phyloP scores from a whole-genome alignment of 495 filamentous ascomycete genomes.

The Penicillium cinerascens region DNA sequence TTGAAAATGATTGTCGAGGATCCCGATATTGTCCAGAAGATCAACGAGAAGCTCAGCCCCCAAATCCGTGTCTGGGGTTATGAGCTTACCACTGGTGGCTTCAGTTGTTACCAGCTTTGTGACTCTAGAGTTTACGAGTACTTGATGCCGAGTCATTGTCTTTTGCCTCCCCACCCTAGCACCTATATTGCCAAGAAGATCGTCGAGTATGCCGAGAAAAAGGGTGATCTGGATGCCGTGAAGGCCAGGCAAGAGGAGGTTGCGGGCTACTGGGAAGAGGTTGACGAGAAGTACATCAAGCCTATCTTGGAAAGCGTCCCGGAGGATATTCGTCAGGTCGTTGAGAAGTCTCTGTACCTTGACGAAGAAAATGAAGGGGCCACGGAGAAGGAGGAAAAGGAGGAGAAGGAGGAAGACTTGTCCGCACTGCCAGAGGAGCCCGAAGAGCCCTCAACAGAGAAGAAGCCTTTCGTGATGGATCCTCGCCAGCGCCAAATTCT shows the following conservation, averaged over 20 bases:
- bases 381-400: constrained; percentile 9
- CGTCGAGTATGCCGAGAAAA: constrained; percentile 65
- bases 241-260: constrained; percentile 70
- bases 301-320: constrained; percentile 62
- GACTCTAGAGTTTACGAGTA: constrained; percentile 97
- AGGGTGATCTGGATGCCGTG: constrained; percentile 64
- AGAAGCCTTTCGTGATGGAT: constrained; percentile 22
- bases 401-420: too few species aligned
- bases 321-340: constrained; percentile 38
- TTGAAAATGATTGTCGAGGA: constrained; percentile 96
- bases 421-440: constrained; percentile 1
- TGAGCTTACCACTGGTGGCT: constrained; percentile 74
- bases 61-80: constrained; percentile 96
- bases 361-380: constrained; percentile 23
- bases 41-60: constrained; percentile 76
- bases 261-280: constrained; percentile 71
- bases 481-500: constrained; percentile 40
- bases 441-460: constrained; percentile 9
- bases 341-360: constrained; percentile 38
- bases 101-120: constrained; percentile 88
- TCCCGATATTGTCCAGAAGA: constrained; percentile 76
- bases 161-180: constrained; percentile 85
- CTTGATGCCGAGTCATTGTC: constrained; percentile 83
- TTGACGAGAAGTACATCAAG: constrained; percentile 71
- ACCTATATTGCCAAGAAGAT: constrained; percentile 79